Evolutionary conservation across 352 stramenopile genomes (phyloP), one percentile per base, ranked within the genome.

Genomic region (Pythium folliculosum): DNA sequence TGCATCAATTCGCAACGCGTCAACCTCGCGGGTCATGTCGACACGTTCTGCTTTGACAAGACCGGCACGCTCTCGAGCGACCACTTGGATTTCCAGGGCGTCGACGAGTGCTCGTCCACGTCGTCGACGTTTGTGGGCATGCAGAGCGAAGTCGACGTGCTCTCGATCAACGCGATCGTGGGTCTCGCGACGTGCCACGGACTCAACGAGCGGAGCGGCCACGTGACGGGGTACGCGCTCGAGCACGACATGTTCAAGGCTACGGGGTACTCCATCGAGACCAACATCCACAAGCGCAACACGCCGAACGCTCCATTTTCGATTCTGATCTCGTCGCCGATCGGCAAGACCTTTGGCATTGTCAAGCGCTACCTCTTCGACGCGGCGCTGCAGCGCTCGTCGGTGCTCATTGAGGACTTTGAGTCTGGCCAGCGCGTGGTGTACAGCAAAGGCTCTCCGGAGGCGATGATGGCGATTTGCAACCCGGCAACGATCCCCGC

Each of bases 1-100:
- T 68, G 74, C 61, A 78, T 81, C 50, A 73, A 81, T 59, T 72
- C 74, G 30, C 68, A 90, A 54, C 80, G 84, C 3, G 78, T 94
- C 67, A 92, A 91, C 63, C 65, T 91, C 23, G 77, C 78, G 0
- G 86, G 86, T 0, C 84, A 94, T 50, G 59, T 94, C 6, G 72
- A 90, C 47, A 89, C 77, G 50, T 92, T 92, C 40, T 92, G 84
- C 65, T 94, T 94, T 47, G 86, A 94, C 69, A 94, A 94, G 76
- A 94, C 86, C 7, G 86, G 86, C 1, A 94, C 86, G 12, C 65
- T 94, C 7, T 90, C 86, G 10, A 88, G 73, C 40, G 86, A 92
- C 21, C 79, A 88, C 47, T 56, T 94, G 21, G 77, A 91, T 47
- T 92, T 92, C 58, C 77, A 89, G 30, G 84, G 84, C 19, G 80